Base-by-base conservation (phyloP, 2,329 filamentous ascomycete genomes). In the Fusarium sp. region DNA sequence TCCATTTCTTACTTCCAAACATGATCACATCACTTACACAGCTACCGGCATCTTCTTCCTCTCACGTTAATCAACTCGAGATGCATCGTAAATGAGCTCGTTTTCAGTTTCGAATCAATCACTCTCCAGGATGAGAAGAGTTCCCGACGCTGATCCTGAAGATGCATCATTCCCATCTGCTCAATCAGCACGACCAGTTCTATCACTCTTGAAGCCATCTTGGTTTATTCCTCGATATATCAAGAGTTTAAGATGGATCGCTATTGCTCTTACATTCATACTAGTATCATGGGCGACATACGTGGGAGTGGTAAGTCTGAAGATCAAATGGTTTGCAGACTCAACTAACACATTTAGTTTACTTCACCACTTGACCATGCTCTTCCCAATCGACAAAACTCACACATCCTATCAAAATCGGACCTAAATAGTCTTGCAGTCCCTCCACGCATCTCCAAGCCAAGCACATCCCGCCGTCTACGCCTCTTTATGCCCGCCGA, bases 401-500 rank as follows among this genome's bases (percentile, higher is more conserved):
- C 41, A 11, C 22, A 44, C 4, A 17, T 20, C 6, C 33, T 74
- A 32, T 64, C 72, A 1, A n/a, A 9, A 8, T 9, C 30, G 6
- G 59, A 72, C 4, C 35, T 75, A 3, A 27, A 49, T 2, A 5
- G n/a, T 11, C 67, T 75, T 13, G 14, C 40, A 1, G 14, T 57
- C 1, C 70, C 68, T 30, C 30, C n/a, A 7, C 30, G 39, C 13
- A 17, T 22, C 4, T 20, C 44, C 8, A 41, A 52, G 11, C 14
- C 45, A 19, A 70, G 40, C 43, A 40, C 62, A n/a, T 53, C 68
- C 1, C 75, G 75, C 1, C 76, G 67, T 1, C 66, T 80, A 13
- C 76, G 75, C n/a, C 62, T 80, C 51, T 80, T 81, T 65, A 78
- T 80, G 77, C 75, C 77, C 4, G 78, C 78, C 13, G 77, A 80